These are phyloP conservation scores for Globisporangium nodosum DNA, from an alignment of 352 stramenopile species.

Conservation along the genomic window DNA sequence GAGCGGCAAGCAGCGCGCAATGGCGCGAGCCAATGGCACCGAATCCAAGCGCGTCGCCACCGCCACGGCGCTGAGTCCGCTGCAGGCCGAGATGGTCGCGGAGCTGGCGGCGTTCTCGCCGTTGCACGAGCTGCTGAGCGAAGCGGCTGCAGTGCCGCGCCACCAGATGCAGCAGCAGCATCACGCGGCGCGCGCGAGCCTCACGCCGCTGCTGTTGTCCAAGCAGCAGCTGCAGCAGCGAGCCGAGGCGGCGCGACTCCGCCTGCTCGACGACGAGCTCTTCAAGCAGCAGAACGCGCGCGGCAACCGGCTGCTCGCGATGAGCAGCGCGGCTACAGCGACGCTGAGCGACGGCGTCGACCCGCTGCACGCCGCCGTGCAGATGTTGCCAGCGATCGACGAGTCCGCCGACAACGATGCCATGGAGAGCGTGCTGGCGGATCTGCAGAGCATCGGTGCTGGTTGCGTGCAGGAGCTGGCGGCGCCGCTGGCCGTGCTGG, in stretches of 20 bases:
- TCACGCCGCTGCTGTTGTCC: constrained; percentile 7
- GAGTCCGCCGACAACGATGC: neutral
- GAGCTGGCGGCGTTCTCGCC: constrained; percentile 12
- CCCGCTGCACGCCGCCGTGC: constrained; percentile 21
- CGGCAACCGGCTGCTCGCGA: constrained; percentile 21
- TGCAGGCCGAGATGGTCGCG: constrained; percentile 10
- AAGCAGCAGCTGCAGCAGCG: constrained; percentile 18
- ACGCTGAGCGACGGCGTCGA: constrained; percentile 9
- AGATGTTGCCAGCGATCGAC: constrained; percentile 19
- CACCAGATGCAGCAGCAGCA: constrained; percentile 3
- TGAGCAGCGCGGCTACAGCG: constrained; percentile 17
- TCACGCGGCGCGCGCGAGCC: constrained; percentile 7
- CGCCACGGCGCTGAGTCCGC: neutral
- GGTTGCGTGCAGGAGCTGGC: constrained; percentile 20
- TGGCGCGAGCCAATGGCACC: neutral
- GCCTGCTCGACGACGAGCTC: constrained; percentile 25
- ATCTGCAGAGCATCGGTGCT: constrained; percentile 5
- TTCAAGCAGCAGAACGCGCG: constrained; percentile 22
- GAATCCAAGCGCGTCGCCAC: constrained; percentile 7
- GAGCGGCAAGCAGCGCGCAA: constrained; percentile 8
- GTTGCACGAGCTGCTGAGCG: constrained; percentile 1
- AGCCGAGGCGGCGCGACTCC: constrained; percentile 12
- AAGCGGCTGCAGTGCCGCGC: neutral
- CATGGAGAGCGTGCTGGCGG: constrained; percentile 10
- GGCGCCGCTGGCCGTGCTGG: constrained; percentile 15